Evolutionary conservation across 2,329 filamentous ascomycete genomes (phyloP).

Genomic region (Calycina herbarum): DNA sequence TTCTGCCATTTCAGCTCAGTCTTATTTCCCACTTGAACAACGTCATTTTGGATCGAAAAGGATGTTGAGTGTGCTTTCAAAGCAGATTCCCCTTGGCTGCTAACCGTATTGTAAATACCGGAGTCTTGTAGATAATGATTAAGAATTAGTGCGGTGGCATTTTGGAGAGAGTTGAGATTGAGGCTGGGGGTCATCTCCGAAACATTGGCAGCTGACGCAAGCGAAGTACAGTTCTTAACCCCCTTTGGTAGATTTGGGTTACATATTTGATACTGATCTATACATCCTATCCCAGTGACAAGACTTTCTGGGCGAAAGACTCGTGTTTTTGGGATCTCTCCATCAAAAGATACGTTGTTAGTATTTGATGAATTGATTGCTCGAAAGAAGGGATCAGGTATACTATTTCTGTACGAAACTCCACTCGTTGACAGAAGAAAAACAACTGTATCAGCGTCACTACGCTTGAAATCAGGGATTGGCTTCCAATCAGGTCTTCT

Average conservation of each 20-base stretch:
- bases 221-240: slow-evolving; percentile 5
- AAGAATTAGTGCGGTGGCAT: background rate
- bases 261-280: slow-evolving; percentile 40
- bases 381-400: background rate
- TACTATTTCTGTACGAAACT: background rate
- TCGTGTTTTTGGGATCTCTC: background rate
- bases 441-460: background rate
- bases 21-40: background rate
- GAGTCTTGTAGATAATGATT: slow-evolving; percentile 1
- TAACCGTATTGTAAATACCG: background rate
- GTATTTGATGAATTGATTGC: background rate
- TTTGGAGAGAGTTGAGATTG: background rate
- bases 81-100: background rate
- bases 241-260: slow-evolving; percentile 28
- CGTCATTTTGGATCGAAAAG: background rate
- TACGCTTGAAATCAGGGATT: background rate
- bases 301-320: background rate
- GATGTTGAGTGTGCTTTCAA: background rate
- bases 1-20: slow-evolving; percentile 2
- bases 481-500: background rate
- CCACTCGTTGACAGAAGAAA: slow-evolving; percentile 8
- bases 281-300: slow-evolving; percentile 35
- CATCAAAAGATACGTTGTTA: background rate
- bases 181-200: background rate
- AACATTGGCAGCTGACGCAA: background rate